Evolutionary conservation across 139 green algal genomes (phyloP).

Genomic region (Chlamydomonas asymmetrica): DNA sequence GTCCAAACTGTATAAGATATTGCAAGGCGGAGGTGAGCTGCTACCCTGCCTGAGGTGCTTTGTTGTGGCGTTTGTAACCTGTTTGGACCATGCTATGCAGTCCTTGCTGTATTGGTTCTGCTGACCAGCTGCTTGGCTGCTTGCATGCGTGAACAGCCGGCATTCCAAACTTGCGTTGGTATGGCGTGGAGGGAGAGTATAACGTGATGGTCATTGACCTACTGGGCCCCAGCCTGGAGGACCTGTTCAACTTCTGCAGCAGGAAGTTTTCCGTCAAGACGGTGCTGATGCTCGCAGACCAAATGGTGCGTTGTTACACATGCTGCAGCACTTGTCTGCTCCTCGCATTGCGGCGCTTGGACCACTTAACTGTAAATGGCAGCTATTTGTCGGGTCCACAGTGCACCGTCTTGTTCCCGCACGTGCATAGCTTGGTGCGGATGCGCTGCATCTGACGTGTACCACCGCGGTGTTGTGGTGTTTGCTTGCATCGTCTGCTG

Average conservation of each 20-base stretch:
- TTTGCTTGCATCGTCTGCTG: slow-evolving; percentile 34
- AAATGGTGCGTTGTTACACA: slow-evolving; percentile 93
- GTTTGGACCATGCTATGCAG: no score
- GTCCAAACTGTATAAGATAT: slow-evolving; percentile 93
- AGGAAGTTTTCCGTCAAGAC: slow-evolving; percentile 97
- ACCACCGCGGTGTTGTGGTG: background rate
- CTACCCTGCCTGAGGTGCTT: no score
- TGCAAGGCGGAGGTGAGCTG: slow-evolving; percentile 85
- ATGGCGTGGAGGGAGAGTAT: slow-evolving; percentile 97
- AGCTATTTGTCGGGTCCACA: background rate
- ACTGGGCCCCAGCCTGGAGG: slow-evolving; percentile 94
- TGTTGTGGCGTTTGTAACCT: no score
- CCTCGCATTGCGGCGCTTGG: no score
- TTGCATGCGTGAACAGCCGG: slow-evolving; percentile 70
- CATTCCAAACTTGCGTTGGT: slow-evolving; percentile 98
- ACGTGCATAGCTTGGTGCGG: background rate
- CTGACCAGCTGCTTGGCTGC: no score
- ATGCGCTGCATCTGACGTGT: background rate
- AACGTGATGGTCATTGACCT: slow-evolving; percentile 99
- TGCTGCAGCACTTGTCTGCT: no score
- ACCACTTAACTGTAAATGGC: no score
- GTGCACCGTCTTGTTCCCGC: no score
- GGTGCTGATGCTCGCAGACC: slow-evolving; percentile 98
- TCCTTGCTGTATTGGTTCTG: background rate
- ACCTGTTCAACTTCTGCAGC: slow-evolving; percentile 99